Conservation (phyloP, 192 early-diverging fungal species). For the Kickxella alabastrina region DNA sequence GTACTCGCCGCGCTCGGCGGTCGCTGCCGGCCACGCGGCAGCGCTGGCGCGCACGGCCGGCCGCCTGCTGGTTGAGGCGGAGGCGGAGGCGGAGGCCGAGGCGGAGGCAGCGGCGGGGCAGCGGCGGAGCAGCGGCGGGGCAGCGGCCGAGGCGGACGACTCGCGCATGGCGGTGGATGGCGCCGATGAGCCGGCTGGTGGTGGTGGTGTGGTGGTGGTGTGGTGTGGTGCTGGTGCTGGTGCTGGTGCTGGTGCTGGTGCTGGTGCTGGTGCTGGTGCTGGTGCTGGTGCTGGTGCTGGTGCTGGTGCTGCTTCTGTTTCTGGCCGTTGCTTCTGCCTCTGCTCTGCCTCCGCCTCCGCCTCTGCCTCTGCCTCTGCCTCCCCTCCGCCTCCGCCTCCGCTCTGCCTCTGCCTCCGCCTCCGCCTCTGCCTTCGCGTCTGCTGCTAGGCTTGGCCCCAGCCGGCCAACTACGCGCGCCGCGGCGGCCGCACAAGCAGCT, state of each 20-base stretch:
- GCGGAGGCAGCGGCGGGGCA: background rate
- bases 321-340: background rate
- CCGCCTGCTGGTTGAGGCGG: background rate
- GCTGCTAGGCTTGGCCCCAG: no score
- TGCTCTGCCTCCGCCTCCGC: no score
- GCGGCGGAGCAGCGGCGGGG: background rate
- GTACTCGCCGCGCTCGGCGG: conserved; percentile 30
- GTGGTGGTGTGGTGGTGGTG: no score
- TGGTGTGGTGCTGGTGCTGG: background rate
- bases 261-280: background rate
- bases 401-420: no score
- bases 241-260: background rate
- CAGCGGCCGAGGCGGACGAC: background rate
- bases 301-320: background rate
- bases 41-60: conserved; percentile 10
- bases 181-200: no score
- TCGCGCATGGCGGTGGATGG: background rate
- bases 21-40: background rate
- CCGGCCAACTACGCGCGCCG: no score
- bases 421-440: no score
- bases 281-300: background rate
- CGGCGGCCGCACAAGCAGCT: background rate
- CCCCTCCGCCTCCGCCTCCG: no score
- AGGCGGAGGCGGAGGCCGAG: background rate
- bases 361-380: no score